Conservation (phyloP, 306 rosid genomes). For the Betula pendula region DNA sequence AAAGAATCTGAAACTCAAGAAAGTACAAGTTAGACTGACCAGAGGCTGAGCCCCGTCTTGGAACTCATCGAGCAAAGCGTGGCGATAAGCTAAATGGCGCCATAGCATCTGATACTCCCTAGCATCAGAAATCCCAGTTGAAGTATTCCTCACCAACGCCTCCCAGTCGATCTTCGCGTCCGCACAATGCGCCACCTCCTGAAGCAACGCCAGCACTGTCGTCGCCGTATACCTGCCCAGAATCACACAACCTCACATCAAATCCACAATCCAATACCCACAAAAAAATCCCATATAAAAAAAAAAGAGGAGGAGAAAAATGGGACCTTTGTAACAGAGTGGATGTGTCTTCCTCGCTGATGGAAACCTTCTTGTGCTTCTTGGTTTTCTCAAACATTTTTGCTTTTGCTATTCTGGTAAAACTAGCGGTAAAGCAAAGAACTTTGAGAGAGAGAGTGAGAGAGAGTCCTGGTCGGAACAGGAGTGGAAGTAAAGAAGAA, state of each 20-base stretch:
- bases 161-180: conserved; percentile 71
- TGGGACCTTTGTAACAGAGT: conserved; percentile 50
- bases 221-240: conserved; percentile 55
- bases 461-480: background rate
- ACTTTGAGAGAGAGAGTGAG: background rate
- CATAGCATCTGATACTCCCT: conserved; percentile 90
- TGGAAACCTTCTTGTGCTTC: conserved; percentile 37
- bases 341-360: conserved; percentile 54
- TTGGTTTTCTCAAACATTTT: conserved; percentile 46
- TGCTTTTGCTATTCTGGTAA: background rate
- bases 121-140: conserved; percentile 80
- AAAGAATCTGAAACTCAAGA: background rate
- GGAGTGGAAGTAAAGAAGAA: background rate
- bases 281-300: background rate
- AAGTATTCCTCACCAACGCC: conserved; percentile 58
- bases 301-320: background rate
- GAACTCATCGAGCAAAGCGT: conserved; percentile 41
- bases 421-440: background rate
- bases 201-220: conserved; percentile 63
- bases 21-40: conserved; percentile 37
- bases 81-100: conserved; percentile 85
- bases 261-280: background rate
- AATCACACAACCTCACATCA: background rate
- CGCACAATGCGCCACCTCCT: conserved; percentile 55
- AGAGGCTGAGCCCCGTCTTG: conserved; percentile 52